A percentile compares a stretch with the other conserved stretches of the same genome.
Evolutionary conservation across 306 rosid species (phyloP).

Genomic region (Begonia peltatifolia): DNA sequence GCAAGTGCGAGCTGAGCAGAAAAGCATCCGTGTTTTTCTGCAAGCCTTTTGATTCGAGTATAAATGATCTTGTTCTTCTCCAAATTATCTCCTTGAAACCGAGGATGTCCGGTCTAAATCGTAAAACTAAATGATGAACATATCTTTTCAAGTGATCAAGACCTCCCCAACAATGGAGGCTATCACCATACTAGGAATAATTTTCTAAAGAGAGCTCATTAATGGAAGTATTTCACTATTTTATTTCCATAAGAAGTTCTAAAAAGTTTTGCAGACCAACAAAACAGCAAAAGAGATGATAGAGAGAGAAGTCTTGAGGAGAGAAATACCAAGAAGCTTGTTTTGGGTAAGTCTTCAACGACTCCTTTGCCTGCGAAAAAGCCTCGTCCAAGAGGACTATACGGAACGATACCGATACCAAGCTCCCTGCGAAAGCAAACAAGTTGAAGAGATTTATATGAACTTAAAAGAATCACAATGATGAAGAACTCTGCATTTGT

Average conservation of each 20-base stretch:
- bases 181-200: not conserved
- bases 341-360: conserved; percentile 9
- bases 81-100: conserved; percentile 39
- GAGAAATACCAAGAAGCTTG: conserved; percentile 10
- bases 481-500: too few relatives aligned
- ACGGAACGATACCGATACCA: conserved; percentile 18
- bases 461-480: not conserved
- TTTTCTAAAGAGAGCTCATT: too few relatives aligned
- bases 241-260: too few relatives aligned
- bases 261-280: not conserved
- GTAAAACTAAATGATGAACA: conserved; percentile 13
- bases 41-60: conserved; percentile 24
- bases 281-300: not conserved
- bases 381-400: conserved; percentile 18
- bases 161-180: not conserved
- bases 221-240: too few relatives aligned
- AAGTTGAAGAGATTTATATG: too few relatives aligned
- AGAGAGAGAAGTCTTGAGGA: not conserved
- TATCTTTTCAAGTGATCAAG: conserved; percentile 3
- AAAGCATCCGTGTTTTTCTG: conserved; percentile 28
- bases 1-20: conserved; percentile 50
- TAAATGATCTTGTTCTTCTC: conserved; percentile 37
- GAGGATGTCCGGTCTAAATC: conserved; percentile 22
- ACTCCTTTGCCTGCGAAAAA: conserved; percentile 17
- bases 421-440: conserved; percentile 7